These are phyloP conservation scores for Cystobasidium sp. DNA, from an alignment of 1,284 basidiomycete genomes.

Conservation along the genomic window DNA sequence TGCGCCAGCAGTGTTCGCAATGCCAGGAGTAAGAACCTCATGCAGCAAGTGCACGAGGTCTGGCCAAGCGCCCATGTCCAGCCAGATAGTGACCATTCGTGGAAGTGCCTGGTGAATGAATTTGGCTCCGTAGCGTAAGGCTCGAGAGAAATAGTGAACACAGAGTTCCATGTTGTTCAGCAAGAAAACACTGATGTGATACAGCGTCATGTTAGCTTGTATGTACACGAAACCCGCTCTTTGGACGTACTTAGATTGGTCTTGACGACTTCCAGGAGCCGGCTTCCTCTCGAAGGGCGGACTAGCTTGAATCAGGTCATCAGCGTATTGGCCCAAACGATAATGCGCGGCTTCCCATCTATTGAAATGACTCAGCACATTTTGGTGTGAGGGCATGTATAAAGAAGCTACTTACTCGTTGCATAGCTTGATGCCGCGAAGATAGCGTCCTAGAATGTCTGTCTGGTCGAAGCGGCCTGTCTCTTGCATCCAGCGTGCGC, in stretches of 20 bases:
- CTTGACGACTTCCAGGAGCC: not conserved
- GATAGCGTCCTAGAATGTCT: constrained; percentile 68
- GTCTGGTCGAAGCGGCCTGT: constrained; percentile 77
- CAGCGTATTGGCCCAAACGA: constrained; percentile 84
- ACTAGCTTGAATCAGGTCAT: constrained; percentile 58
- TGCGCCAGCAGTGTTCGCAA: not conserved
- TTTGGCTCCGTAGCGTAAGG: constrained; percentile 85
- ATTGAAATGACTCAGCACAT: constrained; percentile 37
- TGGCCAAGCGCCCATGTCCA: constrained; percentile 79
- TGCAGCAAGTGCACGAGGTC: constrained; percentile 1
- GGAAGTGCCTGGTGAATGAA: constrained; percentile 97
- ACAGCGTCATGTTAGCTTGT: not conserved
- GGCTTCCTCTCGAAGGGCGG: constrained; percentile 4
- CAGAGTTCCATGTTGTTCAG: constrained; percentile 50
- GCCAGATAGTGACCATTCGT: constrained; percentile 90
- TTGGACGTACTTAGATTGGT: constrained; percentile 12
- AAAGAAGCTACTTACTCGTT: constrained; percentile 62
- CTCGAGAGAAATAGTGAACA: constrained; percentile 72
- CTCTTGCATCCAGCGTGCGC: constrained; percentile 91
- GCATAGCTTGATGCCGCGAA: constrained; percentile 64
- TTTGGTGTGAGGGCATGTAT: not conserved
- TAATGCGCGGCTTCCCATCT: constrained; percentile 87
- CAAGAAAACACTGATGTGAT: not conserved
- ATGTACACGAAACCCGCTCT: not conserved
- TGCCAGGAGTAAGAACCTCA: not conserved